Conservation (phyloP, 169 alveolate genomes). For the Plasmodium coatneyi region DNA sequence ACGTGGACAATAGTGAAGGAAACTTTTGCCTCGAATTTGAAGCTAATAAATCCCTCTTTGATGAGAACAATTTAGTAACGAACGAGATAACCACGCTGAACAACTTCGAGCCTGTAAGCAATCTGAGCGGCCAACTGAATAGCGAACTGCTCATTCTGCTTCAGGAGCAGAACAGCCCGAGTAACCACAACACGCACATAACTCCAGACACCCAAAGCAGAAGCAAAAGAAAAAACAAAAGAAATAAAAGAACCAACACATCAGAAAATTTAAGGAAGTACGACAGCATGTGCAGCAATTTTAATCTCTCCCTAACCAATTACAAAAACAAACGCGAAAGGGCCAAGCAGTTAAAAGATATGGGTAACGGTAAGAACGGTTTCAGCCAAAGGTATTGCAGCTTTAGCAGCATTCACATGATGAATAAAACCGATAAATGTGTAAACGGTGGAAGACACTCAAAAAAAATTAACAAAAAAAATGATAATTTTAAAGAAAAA, state of each 20-base stretch:
- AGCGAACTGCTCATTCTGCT: background rate
- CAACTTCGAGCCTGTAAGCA: background rate
- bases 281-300: slow-evolving; percentile 19
- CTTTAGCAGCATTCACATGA: background rate
- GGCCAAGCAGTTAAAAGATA: slow-evolving; percentile 43
- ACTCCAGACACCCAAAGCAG: background rate
- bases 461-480: background rate
- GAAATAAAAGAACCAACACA: background rate
- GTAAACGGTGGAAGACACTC: background rate
- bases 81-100: background rate
- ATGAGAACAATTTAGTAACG: background rate
- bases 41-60: background rate
- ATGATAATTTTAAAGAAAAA: background rate
- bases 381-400: background rate
- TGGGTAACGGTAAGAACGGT: slow-evolving; percentile 9
- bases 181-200: background rate
- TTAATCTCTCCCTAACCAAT: slow-evolving; percentile 35
- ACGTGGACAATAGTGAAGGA: background rate
- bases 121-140: background rate
- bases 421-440: background rate
- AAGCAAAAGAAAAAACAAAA: slow-evolving; percentile 10
- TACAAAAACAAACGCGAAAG: slow-evolving; percentile 51
- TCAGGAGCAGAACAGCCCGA: background rate
- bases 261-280: background rate
- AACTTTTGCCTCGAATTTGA: slow-evolving; percentile 7